Base-by-base conservation (phyloP, 176 grass and related monocot species). In the Aegilops umbellulata region DNA sequence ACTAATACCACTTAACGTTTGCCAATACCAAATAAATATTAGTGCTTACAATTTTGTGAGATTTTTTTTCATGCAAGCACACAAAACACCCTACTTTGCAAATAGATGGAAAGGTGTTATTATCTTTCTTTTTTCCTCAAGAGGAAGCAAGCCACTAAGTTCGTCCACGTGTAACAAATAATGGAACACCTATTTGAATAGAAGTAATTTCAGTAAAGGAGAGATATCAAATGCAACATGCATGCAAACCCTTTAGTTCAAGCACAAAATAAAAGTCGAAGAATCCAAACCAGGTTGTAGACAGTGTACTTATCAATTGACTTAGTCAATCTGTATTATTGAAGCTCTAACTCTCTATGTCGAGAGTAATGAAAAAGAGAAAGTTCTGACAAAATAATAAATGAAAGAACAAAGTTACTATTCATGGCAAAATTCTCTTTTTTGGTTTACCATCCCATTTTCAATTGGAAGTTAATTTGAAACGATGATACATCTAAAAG, bases 141-240 rank as follows among this genome's bases (percentile, higher is more conserved):
- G 29, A 60, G 75, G 29, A 78, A 78, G 20, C 53, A 77, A 36
- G 65, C 41, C 78, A 75, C 6, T 51, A 51, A 29, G 10, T 17
- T 79, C 16, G 7, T 66, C 26, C 25, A 11, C 42, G 19, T 36
- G 63, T 27, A 78, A 41, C 9, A 64, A 41, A 23, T 29, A 88
- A 78, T 51, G 80, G 51, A 79, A 47, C 41, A 11, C 23, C 22
- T 79, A 65, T 72, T 65, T 80, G 36, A 66, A 81, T 12, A 27
- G 47, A 84, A 76, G 41, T 67, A 84, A 29, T 76, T 31, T 84
- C 26, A 75, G 61, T 65, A 9, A 81, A 81, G 39, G 63, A 47
- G 16, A 67, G 6, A 80, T 44, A 79, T 63, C 57, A 79, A 79
- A 61, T 19, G 34, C 34, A 19, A 46, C 39, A 66, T 19, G 5